phyloP scores from a whole-genome alignment of 1,284 basidiomycete genomes.

The Irpex sp. region DNA sequence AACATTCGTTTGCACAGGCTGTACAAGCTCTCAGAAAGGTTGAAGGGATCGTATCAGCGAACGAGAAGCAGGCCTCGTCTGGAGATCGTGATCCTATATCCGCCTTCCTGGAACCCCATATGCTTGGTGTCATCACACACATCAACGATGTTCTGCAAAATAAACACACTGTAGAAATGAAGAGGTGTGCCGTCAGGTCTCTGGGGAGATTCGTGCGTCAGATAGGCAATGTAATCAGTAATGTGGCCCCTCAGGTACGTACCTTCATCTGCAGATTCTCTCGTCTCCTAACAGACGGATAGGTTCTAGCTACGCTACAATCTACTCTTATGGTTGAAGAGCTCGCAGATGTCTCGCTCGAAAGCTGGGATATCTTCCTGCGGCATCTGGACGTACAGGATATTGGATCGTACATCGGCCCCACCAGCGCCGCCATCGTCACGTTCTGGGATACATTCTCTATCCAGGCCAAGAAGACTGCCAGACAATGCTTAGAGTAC shows the following conservation, averaged over 20 bases:
- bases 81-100: slow-evolving; percentile 32
- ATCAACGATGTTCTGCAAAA: slow-evolving; percentile 84
- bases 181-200: slow-evolving; percentile 73
- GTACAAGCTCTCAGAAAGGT: slow-evolving; percentile 59
- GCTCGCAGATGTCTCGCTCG: slow-evolving; percentile 74
- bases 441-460: slow-evolving; percentile 73
- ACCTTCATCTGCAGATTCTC: background rate
- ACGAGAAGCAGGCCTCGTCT: slow-evolving; percentile 19
- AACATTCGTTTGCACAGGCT: slow-evolving; percentile 37
- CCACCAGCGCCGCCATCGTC: slow-evolving; percentile 84
- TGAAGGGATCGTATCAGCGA: slow-evolving; percentile 30
- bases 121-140: slow-evolving; percentile 78
- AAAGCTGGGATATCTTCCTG: slow-evolving; percentile 82
- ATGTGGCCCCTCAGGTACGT: slow-evolving; percentile 79
- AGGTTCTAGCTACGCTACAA: slow-evolving; percentile 98
- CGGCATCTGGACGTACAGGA: slow-evolving; percentile 66
- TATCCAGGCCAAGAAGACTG: slow-evolving; percentile 45
- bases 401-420: slow-evolving; percentile 80
- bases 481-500: slow-evolving; percentile 61
- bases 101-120: slow-evolving; percentile 63
- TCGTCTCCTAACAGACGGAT: background rate
- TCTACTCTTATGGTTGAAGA: slow-evolving; percentile 73
- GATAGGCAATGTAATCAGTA: slow-evolving; percentile 68
- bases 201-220: slow-evolving; percentile 69
- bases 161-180: slow-evolving; percentile 60